Conservation (phyloP, 2,329 filamentous ascomycete genomes). For the Hyphodiscus sp. region DNA sequence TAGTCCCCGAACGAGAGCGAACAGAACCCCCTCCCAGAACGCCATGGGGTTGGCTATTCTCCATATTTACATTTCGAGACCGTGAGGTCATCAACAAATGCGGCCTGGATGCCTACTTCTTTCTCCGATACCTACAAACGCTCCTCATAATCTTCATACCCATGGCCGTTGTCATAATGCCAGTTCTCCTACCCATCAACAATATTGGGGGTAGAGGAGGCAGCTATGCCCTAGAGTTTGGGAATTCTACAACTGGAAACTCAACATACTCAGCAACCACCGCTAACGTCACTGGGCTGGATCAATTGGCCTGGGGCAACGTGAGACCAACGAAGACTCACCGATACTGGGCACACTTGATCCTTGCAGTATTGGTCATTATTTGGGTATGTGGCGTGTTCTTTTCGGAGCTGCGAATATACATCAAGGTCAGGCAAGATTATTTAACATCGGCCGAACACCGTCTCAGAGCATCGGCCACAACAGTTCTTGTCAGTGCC, state of each 20-base stretch:
- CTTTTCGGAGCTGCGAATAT: slow-evolving; percentile 78
- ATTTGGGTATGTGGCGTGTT: slow-evolving; percentile 82
- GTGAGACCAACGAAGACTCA: slow-evolving; percentile 57
- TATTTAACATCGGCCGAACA: slow-evolving; percentile 94
- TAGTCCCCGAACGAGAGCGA: slow-evolving; percentile 79
- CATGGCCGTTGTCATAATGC: slow-evolving; percentile 69
- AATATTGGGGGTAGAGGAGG: slow-evolving; percentile 59
- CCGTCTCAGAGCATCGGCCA: slow-evolving; percentile 85
- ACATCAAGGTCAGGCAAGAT: slow-evolving; percentile 88
- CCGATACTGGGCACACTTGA: slow-evolving; percentile 77
- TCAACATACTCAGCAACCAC: slow-evolving; percentile 8
- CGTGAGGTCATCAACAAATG: slow-evolving; percentile 91
- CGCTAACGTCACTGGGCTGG: slow-evolving; percentile 50
- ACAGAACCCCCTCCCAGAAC: slow-evolving; percentile 64
- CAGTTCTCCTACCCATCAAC: slow-evolving; percentile 83
- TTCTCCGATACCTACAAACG: slow-evolving; percentile 81
- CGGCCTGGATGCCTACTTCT: slow-evolving; percentile 95
- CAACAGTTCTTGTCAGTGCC: slow-evolving; percentile 85
- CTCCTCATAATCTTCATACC: slow-evolving; percentile 90
- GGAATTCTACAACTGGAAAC: slow-evolving; percentile 27
- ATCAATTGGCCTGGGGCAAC: slow-evolving; percentile 84
- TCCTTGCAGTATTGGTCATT: slow-evolving; percentile 72
- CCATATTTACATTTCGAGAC: slow-evolving; percentile 62
- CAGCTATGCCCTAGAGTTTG: slow-evolving; percentile 33
- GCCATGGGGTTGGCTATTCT: slow-evolving; percentile 42